Evolutionary conservation across 2,329 filamentous ascomycete genomes (phyloP), one percentile per base, ranked within the genome.

Genomic region (Taxawa tesnikishii): DNA sequence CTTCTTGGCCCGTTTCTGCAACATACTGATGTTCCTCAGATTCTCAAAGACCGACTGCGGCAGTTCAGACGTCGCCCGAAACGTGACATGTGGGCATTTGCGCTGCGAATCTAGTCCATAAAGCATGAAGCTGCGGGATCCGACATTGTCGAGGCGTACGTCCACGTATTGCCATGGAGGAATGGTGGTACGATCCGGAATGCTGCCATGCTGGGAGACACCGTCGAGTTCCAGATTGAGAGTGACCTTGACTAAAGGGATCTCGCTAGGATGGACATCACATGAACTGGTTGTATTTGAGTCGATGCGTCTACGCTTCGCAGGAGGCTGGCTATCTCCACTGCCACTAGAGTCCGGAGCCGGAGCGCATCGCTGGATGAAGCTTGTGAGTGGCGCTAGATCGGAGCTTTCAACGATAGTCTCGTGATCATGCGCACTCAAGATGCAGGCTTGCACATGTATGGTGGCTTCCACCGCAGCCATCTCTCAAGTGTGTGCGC

Each of bases 1-100:
- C 3, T 26, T 17, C 25, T 30, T 36, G 6, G 34, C 26, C 10
- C 35, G 30, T 10, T 28, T 28, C 9, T 37, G 30, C 13, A 37
- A 17, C 11, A n/a, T 29, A 9, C 15, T 13, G 10, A 37, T 16
- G n/a, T 27, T 21, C 6, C 12, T 19, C 13, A 37, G 31, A 15
- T 33, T 11, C 24, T 29, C 16, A 11, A 11, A n/a, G 11, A 24
- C 19, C 8, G 8, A 8, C 19, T 8, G 19, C 8, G 8, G 8
- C 8, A 23, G 3, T n/a, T 23, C 19, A 8, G 19, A 23, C n/a
- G 8, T n/a, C 19, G 19, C 9, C 13, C 15, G 6, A 18, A 29
- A 11, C 11, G 21, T 15, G 2, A 13, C 33, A 27, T 16, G 26
- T 18, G 13, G 14, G 13, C n/a, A 18, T 14, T 17, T 25, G 3